Conservation (phyloP, 371 early-diverging fungal genomes). For the Mortierella sp. region DNA sequence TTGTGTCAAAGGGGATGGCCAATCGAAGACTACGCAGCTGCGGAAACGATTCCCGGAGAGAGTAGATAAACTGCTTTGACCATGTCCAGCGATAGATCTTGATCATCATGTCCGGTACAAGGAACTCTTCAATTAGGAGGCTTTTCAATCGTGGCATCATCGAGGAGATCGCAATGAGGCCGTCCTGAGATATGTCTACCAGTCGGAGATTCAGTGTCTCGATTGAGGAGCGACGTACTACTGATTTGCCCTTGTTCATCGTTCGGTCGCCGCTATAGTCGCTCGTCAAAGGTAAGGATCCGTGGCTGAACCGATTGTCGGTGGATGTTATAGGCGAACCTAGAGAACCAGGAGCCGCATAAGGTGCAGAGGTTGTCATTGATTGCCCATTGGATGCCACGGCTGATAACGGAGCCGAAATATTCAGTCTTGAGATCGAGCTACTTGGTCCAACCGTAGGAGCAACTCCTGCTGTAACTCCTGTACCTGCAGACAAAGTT, state of each 20-base stretch:
- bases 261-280: no score
- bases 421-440: neutral
- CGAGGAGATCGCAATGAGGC: conserved; percentile 21
- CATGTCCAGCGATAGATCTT: conserved; percentile 51
- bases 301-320: no score
- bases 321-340: neutral
- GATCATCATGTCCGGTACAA: conserved; percentile 49
- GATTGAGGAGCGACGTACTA: conserved; percentile 15
- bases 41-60: conserved; percentile 20
- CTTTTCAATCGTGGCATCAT: conserved; percentile 22
- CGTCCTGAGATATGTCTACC: conserved; percentile 45
- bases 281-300: no score
- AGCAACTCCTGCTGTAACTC: neutral
- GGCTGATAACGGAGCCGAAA: conserved; percentile 5
- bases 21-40: conserved; percentile 27
- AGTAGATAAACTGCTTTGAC: conserved; percentile 32
- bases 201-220: conserved; percentile 36
- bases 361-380: neutral
- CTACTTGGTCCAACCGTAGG: no score
- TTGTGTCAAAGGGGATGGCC: conserved; percentile 39
- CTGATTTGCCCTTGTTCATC: conserved; percentile 2
- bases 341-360: neutral
- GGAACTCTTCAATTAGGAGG: conserved; percentile 43
- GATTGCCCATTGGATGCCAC: neutral
- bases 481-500: neutral